phyloP scores from a whole-genome alignment of 2,329 filamentous ascomycete species.

The Trichoderma lentiforme region DNA sequence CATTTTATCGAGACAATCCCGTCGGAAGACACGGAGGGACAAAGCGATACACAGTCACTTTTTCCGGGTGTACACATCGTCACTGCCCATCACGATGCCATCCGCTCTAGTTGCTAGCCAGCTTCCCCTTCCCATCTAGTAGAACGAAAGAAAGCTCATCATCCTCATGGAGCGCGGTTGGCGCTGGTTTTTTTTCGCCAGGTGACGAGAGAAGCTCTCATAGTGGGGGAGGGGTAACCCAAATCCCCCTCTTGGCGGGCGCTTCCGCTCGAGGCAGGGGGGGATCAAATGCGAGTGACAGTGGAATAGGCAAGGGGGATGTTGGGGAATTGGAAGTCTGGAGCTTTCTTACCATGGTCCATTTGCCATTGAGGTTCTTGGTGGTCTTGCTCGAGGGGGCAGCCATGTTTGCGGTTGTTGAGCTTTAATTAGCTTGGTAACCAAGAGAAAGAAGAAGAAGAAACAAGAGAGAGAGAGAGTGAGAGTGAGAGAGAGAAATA shows the following conservation, averaged over 20 bases:
- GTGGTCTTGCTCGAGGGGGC: slow-evolving; percentile 65
- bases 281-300: background rate
- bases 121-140: background rate
- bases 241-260: background rate
- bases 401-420: slow-evolving; percentile 57
- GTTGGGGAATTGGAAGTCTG: background rate
- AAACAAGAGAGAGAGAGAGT: background rate
- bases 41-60: background rate
- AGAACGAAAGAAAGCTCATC: background rate
- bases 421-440: background rate
- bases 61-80: background rate
- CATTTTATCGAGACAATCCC: background rate
- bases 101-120: background rate
- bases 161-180: slow-evolving; percentile 12
- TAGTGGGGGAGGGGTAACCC: slow-evolving; percentile 7
- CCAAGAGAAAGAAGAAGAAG: background rate
- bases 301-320: background rate
- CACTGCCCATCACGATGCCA: background rate
- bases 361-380: slow-evolving; percentile 66
- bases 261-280: background rate
- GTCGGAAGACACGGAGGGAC: background rate
- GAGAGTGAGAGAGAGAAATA: background rate
- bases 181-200: background rate
- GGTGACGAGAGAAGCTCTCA: background rate
- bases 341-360: slow-evolving; percentile 57